Evolutionary conservation across 805 yeast genomes (phyloP), one percentile per base, ranked within the genome.

Genomic region (Nakazawaea anatomiae): DNA sequence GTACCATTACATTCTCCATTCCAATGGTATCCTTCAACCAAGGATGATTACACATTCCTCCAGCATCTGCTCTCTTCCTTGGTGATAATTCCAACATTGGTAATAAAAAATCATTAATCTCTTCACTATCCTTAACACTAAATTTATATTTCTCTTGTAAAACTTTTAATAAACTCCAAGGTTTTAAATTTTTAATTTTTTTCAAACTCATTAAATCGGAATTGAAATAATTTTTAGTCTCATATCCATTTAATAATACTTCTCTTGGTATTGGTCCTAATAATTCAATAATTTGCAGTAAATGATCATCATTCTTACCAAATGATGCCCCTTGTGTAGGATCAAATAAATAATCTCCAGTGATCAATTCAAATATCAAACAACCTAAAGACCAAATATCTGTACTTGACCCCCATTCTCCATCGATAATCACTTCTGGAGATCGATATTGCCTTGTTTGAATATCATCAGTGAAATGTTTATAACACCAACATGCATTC

Each of bases 21-120:
- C 95, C 95, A 35, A 79, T 66, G 0, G 92, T 89, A 62, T 88
- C 96, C 56, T 77, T 74, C 45, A 80, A 64, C 97, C 97, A 90
- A 10, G 85, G 83, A 64, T 90, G 96, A 60, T 89, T 86, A 2
- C 88, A 81, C 82, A 90, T 78, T 3, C 97, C 97, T 18, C 98
- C 99, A 1, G 98, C 98, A 70, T 94, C 99, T 11, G 92, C 92
- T 57, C 99, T 75, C 50, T 69, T 66, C 53, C 79, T 83, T 1
- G 99, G 98, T 63, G 85, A 88, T 25, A 89, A 67, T 25, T 75
- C 65, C 44, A 94, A 73, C 96, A 94, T 89, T 7, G 97, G 97
- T 44, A 78, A 64, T 54, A 94, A 68, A 60, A 94, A 90, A 58
- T 83, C 89, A 7, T 91, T 68, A 42, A 94, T 77, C 51, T 82